Evolutionary conservation across 208 protist species (phyloP).

Genomic region (Leishmania lainsoni): DNA sequence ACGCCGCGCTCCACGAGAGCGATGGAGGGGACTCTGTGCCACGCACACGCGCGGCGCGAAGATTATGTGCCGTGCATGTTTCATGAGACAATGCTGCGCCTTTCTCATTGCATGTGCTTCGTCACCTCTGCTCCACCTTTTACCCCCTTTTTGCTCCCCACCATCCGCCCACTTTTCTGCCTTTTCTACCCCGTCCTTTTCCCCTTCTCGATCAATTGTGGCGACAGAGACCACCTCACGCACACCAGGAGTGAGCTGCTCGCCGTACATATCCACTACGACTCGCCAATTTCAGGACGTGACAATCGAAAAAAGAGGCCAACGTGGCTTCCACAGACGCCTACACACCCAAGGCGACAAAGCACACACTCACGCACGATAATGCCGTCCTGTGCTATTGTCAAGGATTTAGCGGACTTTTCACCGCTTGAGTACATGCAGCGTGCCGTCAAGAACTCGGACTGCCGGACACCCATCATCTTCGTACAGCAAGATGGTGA

Average conservation of each 20-base stretch:
- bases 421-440: constrained; percentile 63
- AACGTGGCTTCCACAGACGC: background rate
- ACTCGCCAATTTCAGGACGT: background rate
- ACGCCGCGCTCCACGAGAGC: background rate
- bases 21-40: background rate
- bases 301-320: background rate
- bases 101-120: background rate
- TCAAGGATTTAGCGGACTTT: constrained; percentile 42
- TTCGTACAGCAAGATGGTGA: constrained; percentile 85
- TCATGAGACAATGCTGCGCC: background rate
- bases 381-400: constrained; percentile 31
- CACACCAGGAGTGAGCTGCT: background rate
- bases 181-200: background rate
- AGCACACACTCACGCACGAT: background rate
- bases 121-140: background rate
- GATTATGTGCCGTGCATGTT: background rate
- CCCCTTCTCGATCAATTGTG: background rate
- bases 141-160: background rate
- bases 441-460: constrained; percentile 76
- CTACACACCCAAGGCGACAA: background rate
- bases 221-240: background rate
- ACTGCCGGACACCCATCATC: constrained; percentile 87
- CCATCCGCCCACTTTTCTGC: background rate
- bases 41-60: background rate
- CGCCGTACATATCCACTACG: background rate